Evolutionary conservation across 768 basidiomycete species (phyloP), one percentile per base, ranked within the genome.

Genomic region (Termitomyces sp.): DNA sequence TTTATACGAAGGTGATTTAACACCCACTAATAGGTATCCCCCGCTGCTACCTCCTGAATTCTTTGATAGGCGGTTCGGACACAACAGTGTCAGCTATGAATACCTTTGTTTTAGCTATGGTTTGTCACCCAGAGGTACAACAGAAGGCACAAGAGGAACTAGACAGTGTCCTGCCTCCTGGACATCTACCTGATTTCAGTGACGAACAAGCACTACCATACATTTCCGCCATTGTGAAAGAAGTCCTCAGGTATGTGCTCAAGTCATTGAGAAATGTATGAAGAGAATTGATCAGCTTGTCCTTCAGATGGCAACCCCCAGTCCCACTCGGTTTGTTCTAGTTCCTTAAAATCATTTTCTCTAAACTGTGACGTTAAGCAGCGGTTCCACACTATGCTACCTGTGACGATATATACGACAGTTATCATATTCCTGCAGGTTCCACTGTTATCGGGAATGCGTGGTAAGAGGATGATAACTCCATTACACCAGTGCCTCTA

Each of bases 341-440:
- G 26, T 41, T n/a, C n/a, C 18, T n/a, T 24, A 5, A 3, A 20
- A 13, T 22, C 5, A 13, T n/a, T 22, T 24, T 27, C n/a, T 26
- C 53, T 52, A 4, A 53, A 29, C 1, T n/a, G 22, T 50, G 49
- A 9, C 22, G 22, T 55, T 20, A 10, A 29, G 29, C 48, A 74
- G 75, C 63, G 14, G 24, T 72, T 13, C 69, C 72, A 6, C 74
- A 74, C 56, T 54, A 60, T 22, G 60, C 65, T 7, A 59, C 51
- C 2, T 59, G 63, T 10, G 74, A 75, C 9, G 72, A 75, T 57
- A 56, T 66, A 1, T 77, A 76, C 57, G 57, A 65, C 22, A 74
- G 72, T 0, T 72, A 73, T 48, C 39, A 57, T 46, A 73, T 78
- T 34, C 75, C 74, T 0, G 69, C 68, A 29, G 69, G 65, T 3